Evolutionary conservation across 345 rosid genomes (phyloP), one percentile per base, ranked within the genome.

Genomic region (Linum trigynum): DNA sequence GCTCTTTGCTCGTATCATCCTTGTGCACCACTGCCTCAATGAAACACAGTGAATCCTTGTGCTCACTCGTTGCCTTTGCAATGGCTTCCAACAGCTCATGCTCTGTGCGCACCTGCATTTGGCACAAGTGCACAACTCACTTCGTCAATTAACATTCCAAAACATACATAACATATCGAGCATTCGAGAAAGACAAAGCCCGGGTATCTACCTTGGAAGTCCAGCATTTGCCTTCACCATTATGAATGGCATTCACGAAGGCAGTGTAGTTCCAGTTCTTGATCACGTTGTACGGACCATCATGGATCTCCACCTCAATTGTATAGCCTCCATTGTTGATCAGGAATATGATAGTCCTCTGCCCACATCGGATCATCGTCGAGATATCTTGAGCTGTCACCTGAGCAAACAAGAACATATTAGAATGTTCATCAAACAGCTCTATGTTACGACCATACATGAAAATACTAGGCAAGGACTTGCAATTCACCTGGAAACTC

Each of bases 1-100:
- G 73, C 84, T 86, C 92, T 81, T 86, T 86, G 78, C 92, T 86
- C 5, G 92, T 86, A 67, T 86, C 92, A 41, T 86, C 92, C 78
- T 81, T 86, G 65, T 86, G 92, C 75, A 79, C 82, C 14, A 82
- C 4, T 36, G 79, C 80, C 75, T 86, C 92, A 38, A 86, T 84
- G 75, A 86, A 86, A 64, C 92, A 86, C 39, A 86, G 61, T 7
- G 83, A 73, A 69, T 82, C 83, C 62, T 78, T 82, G 36, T 84
- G 67, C 1, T 56, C 79, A 42, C 79, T 87, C 0, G 67, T 82
- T 40, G 79, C 87, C 41, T 68, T 69, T 0, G 74, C 76, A 2
- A 82, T 79, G 39, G 89, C 84, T 14, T 72, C 82, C 7, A 42
- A 67, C 32, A 86, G 69, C 66, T 84, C 84, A 9, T 84, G 80